These are phyloP conservation scores for Arthroderma sp. DNA, from an alignment of 2,329 filamentous ascomycete species.

Conservation along the genomic window DNA sequence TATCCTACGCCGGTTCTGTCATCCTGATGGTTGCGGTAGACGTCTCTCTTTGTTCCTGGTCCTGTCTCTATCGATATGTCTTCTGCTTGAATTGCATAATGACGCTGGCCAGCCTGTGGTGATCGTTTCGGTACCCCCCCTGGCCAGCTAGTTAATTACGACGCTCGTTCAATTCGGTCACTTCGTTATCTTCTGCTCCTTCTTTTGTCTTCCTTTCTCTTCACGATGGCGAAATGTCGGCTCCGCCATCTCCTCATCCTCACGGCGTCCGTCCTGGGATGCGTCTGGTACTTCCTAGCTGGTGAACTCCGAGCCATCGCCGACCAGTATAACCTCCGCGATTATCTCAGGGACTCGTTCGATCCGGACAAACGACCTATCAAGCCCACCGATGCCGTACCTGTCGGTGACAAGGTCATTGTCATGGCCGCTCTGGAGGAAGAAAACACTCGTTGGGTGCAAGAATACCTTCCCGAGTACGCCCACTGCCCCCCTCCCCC, in stretches of 20 bases:
- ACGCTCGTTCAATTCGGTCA: too few relatives aligned
- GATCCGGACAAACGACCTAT: background rate
- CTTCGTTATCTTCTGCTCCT: background rate
- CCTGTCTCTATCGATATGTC: background rate
- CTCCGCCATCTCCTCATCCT: conserved; percentile 2
- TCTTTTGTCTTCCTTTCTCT: background rate
- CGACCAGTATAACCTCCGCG: conserved; percentile 1
- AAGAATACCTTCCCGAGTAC: conserved; percentile 36
- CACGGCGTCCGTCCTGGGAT: background rate
- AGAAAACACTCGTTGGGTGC: conserved; percentile 37
- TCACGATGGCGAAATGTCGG: conserved; percentile 1
- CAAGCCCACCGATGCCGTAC: background rate
- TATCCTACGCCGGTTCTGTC: background rate
- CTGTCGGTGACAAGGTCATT: conserved; percentile 13
- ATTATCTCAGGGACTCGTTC: conserved; percentile 1
- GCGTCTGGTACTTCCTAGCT: background rate
- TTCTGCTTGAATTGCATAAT: background rate
- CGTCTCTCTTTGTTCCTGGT: background rate
- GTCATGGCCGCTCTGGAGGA: conserved; percentile 35
- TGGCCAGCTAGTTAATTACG: background rate
- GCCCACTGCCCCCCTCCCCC: background rate
- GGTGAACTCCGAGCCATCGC: background rate
- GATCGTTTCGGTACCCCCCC: background rate
- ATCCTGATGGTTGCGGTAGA: background rate
- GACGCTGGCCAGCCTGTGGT: background rate